A percentile compares a stretch with the other conserved stretches of the same genome.
Evolutionary conservation across 345 rosid genomes (phyloP).

Genomic region (Populus tremula): DNA sequence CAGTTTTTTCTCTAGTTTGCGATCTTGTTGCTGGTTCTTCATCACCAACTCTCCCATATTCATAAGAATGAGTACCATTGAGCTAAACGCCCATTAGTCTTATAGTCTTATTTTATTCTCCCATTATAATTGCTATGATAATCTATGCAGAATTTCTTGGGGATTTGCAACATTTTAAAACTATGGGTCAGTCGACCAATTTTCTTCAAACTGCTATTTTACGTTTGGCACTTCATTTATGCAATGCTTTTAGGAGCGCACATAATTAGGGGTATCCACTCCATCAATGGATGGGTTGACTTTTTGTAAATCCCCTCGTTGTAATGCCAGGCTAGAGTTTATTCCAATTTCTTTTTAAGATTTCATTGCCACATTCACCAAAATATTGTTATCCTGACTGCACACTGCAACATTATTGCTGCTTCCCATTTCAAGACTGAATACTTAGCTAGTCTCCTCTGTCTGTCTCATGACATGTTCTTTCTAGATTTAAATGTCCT

Average conservation of each 20-base stretch:
- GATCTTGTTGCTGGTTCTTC: background rate
- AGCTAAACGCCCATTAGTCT: background rate
- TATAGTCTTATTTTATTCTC: background rate
- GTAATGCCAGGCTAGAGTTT: background rate
- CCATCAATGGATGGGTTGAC: background rate
- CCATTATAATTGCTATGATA: background rate
- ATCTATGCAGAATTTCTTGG: background rate
- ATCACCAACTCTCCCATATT: background rate
- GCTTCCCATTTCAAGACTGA: background rate
- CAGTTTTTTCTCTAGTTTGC: background rate
- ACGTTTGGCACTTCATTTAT: background rate
- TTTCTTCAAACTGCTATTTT: background rate
- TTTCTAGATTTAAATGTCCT: background rate
- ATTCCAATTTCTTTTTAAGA: background rate
- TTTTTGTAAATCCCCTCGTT: background rate
- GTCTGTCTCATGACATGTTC: background rate
- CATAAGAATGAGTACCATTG: background rate
- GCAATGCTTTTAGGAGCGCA: background rate
- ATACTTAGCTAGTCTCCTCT: background rate
- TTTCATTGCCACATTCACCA: background rate
- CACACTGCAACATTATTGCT: background rate
- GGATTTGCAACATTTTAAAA: background rate
- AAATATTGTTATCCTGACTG: background rate
- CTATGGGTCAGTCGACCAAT: background rate
- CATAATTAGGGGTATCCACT: background rate